A percentile compares a stretch with the other conserved stretches of the same genome.
Conservation (phyloP, 2,329 filamentous ascomycete species). For the Trichoderma polysporum region DNA sequence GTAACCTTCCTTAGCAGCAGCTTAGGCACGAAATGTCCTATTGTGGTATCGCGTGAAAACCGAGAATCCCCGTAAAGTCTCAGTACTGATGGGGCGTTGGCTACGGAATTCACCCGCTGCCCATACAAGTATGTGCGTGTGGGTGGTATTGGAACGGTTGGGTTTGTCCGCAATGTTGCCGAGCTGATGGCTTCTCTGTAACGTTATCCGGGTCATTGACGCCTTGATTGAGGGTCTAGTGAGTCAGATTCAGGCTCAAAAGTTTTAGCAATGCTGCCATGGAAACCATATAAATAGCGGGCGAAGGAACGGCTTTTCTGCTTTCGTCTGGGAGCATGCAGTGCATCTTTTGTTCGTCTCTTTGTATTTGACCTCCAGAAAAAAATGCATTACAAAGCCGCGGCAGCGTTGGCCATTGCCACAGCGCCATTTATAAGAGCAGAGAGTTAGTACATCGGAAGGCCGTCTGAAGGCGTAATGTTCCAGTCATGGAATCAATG, state of each 20-base stretch:
- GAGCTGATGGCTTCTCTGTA: constrained; percentile 4
- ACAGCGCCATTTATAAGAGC: neutral
- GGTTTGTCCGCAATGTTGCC: constrained; percentile 17
- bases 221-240: neutral
- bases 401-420: constrained; percentile 13
- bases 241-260: neutral
- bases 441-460: neutral
- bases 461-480: no score
- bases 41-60: neutral
- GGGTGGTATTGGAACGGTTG: neutral
- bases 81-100: neutral
- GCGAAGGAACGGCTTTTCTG: neutral
- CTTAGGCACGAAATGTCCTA: neutral
- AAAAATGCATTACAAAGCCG: neutral
- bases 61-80: neutral
- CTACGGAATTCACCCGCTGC: neutral
- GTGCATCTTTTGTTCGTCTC: neutral
- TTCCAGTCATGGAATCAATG: neutral
- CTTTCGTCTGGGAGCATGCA: neutral
- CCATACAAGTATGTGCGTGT: neutral
- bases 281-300: neutral
- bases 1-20: neutral
- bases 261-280: neutral
- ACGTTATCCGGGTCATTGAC: neutral
- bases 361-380: neutral